Evolutionary conservation across 805 yeast genomes (phyloP).

Genomic region (Candida coleopterorum): DNA sequence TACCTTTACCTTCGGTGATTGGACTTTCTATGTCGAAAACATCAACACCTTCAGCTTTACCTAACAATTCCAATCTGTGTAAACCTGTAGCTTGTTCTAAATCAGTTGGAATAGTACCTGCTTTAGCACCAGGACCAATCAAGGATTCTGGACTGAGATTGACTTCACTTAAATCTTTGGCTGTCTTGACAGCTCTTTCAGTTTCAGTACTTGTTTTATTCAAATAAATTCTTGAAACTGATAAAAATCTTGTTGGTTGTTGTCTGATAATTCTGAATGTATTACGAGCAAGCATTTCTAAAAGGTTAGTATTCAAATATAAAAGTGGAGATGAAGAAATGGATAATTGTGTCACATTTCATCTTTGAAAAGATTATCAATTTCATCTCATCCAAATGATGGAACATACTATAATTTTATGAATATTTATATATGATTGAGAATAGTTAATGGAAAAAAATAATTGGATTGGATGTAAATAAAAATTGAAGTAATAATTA

Average conservation of each 20-base stretch:
- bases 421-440: not conserved
- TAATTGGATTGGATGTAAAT: too few relatives aligned
- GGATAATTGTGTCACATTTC: too few relatives aligned
- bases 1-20: conserved; percentile 84
- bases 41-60: conserved; percentile 93
- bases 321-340: too few relatives aligned
- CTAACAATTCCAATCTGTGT: conserved; percentile 92
- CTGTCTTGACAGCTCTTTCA: conserved; percentile 47
- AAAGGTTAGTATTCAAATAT: conserved; percentile 8
- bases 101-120: conserved; percentile 87
- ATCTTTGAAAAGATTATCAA: not conserved
- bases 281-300: conserved; percentile 29
- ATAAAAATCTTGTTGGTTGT: conserved; percentile 28
- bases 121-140: conserved; percentile 86
- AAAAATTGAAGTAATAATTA: too few relatives aligned
- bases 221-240: conserved; percentile 28
- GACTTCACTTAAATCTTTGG: conserved; percentile 69
- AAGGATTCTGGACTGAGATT: conserved; percentile 60
- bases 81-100: conserved; percentile 97
- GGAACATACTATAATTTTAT: not conserved
- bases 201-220: conserved; percentile 41
- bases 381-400: not conserved
- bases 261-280: conserved; percentile 30
- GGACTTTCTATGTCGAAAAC: conserved; percentile 86
- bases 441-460: too few relatives aligned